Base-by-base conservation (phyloP, 495 filamentous ascomycete genomes). In the Talaromyces liani region DNA sequence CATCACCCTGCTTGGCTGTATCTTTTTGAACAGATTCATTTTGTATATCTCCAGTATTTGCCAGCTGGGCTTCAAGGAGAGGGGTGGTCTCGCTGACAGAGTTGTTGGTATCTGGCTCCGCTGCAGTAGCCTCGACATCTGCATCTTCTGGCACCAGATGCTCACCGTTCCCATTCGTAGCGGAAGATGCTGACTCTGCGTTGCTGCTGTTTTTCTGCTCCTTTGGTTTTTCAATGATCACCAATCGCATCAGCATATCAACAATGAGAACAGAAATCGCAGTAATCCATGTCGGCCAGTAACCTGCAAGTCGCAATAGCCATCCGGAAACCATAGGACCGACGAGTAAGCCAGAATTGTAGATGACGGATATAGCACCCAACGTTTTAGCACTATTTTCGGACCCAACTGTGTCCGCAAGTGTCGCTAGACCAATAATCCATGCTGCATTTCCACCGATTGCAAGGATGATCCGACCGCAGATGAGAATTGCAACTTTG, bases 371-470 rank as follows among this genome's bases (percentile, higher is more conserved):
- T n/a, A 61, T 60, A n/a, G 68, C 31, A 1, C 64, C 68, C 9
- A 68, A 62, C 20, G 70, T 71, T 61, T 70, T 73, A 31, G 70
- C 72, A 62, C 71, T 72, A 45, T 74, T 66, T 18, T 73, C 66
- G 6, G 67, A 25, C 1, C 66, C 69, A 20, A 76, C 61, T 20
- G 65, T 67, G 41, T 70, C 73, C 25, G 66, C 67, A 24, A 76
- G 63, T 4, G 68, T 73, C 3, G 72, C 67, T 54, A 71, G 63
- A 12, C 73, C 69, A 1, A 74, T 69, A 27, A 76, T 72, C 64
- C 65, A 76, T 14, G 70, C 29, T 2, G 67, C 66, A 33, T 68
- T 68, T 53, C 69, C 67, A n/a, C 62, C 67, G 24, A 76, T 58
- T 0, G 64, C 68, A 62, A 74, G 73, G 24, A 76, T 67, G 18